Conservation (phyloP, 1,284 basidiomycete genomes). For the Xerocomus tenax region DNA sequence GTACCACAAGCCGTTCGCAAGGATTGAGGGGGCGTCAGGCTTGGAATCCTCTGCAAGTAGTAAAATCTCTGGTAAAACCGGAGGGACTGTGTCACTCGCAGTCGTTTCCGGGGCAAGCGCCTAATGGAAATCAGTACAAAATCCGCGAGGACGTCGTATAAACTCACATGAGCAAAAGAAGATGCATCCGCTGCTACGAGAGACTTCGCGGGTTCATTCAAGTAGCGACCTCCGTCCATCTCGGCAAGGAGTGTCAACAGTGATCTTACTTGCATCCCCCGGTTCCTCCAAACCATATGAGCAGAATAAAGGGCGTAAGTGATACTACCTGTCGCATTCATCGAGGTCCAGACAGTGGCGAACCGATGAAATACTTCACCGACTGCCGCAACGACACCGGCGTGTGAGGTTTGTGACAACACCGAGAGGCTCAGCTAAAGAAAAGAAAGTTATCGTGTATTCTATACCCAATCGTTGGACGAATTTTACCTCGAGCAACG, state of each 20-base stretch:
- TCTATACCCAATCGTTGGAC: neutral
- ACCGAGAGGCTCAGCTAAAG: constrained; percentile 51
- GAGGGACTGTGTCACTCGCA: constrained; percentile 45
- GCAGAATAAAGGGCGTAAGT: constrained; percentile 52
- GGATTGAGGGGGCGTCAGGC: constrained; percentile 51
- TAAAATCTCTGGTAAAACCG: constrained; percentile 58
- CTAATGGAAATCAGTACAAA: constrained; percentile 22
- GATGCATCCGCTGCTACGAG: constrained; percentile 52
- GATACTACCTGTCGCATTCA: constrained; percentile 53
- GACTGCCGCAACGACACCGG: constrained; percentile 49
- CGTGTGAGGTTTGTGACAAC: constrained; percentile 43
- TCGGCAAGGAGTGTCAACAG: constrained; percentile 54
- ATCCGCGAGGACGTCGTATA: neutral
- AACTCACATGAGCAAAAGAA: constrained; percentile 50
- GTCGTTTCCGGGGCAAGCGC: constrained; percentile 41
- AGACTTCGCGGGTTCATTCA: constrained; percentile 47
- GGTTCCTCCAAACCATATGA: constrained; percentile 53
- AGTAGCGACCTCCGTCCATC: constrained; percentile 51
- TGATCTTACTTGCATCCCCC: constrained; percentile 54
- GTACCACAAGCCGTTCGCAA: constrained; percentile 72
- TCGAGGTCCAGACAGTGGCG: constrained; percentile 65
- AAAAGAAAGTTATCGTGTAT: constrained; percentile 4
- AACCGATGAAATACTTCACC: constrained; percentile 61
- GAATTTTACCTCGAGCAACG: constrained; percentile 53
- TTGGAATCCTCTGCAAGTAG: constrained; percentile 50